Evolutionary conservation across 306 rosid genomes (phyloP), one percentile per base, ranked within the genome.

Genomic region (Dryas alaskensis): DNA sequence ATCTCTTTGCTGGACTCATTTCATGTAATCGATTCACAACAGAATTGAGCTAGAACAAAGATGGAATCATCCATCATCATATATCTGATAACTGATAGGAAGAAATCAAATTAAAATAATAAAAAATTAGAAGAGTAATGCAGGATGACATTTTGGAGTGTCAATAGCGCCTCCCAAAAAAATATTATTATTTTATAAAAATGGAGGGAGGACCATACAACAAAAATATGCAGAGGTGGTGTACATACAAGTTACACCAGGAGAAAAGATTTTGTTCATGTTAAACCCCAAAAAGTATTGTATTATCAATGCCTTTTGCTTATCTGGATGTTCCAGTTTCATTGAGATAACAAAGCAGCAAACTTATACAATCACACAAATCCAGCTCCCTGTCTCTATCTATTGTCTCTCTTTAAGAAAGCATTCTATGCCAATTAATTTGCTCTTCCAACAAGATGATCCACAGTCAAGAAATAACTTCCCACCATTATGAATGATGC

Each of bases 401-500:
- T 61, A 4, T 25, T 70, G 22, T 22, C 22, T 22, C 22, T 22
- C 22, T 22, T 22, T 49, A 22, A 70, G 14, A 40, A 25, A 42
- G 63, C 16, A 54, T 39, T 57, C 55, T 79, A 50, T 50, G 80
- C 72, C 55, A 46, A 17, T 58, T 19, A 44, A 44, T 44, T 73
- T 16, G 64, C 55, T 65, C 57, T 64, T 62, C 69, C 73, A 63
- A 78, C 81, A 76, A 90, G 84, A 73, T 40, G 81, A 81, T 93
- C 88, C 60, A 88, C 90, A 51, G 66, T 73, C 76, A 85, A 85
- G 74, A 86, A 90, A 80, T 90, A 93, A 77, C 89, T 78, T 75
- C 93, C 92, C 52, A 91, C 90, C 46, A 88, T 79, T 63, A 88
- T 10, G 50, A 88, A 86, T 3, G 98, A 93, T 27, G 92, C 89